A percentile compares a stretch with the other conserved stretches of the same genome.
These are phyloP conservation scores for Diaporthe aspalathi DNA, from an alignment of 2,329 filamentous ascomycete species.

Conservation along the genomic window DNA sequence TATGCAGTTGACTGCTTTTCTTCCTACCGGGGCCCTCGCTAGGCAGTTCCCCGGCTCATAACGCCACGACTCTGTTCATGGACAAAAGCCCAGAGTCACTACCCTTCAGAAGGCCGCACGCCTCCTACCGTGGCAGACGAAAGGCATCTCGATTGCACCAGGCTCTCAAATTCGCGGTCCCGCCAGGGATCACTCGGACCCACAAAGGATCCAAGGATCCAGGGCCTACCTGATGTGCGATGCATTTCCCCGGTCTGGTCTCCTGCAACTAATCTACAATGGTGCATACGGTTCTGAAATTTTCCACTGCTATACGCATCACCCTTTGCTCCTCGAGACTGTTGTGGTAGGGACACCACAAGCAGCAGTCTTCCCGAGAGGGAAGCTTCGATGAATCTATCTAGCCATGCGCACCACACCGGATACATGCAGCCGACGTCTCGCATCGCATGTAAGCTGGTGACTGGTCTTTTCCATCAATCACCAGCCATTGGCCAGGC, in stretches of 20 bases:
- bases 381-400: not conserved
- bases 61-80: not conserved
- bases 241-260: constrained; percentile 22
- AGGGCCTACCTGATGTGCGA: constrained; percentile 9
- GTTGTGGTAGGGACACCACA: not conserved
- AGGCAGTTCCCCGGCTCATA: not conserved
- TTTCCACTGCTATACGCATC: not conserved
- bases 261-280: not conserved
- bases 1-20: not conserved
- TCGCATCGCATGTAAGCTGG: not conserved
- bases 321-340: not conserved
- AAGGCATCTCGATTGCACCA: constrained; percentile 3
- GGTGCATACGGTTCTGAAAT: not conserved
- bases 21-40: not conserved
- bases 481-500: constrained; percentile 12
- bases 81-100: not conserved
- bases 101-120: not conserved
- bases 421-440: not conserved
- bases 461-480: constrained; percentile 15
- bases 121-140: not conserved
- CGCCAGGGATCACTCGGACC: constrained; percentile 6
- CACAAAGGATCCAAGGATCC: not conserved
- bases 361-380: not conserved
- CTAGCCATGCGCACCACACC: not conserved
- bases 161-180: constrained; percentile 21